Evolutionary conservation across 108 stramenopile genomes (phyloP), one percentile per base, ranked within the genome.

Genomic region (Conticribra guillardii): DNA sequence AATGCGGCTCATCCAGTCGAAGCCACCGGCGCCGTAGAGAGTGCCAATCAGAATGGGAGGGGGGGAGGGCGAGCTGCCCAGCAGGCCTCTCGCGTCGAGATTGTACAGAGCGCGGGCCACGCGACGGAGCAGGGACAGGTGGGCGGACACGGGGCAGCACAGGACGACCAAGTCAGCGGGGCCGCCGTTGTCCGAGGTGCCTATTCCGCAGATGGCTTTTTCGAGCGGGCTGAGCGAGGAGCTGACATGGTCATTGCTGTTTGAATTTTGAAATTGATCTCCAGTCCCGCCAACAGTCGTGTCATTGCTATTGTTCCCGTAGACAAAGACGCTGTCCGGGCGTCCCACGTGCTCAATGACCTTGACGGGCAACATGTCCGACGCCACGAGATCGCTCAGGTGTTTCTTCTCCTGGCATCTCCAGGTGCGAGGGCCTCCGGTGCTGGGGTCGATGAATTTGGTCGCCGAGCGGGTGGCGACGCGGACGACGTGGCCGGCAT

Each of bases 1-100:
- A 28, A 81, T 72, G 16, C 80, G 80, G 0, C 51, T 47, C 76
- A 77, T 76, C 80, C 80, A 81, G 34, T 81, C 80, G 33, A 81
- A 81, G 29, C 80, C 80, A 7, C 80, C 80, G 7, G 80, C 80
- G 18, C 75, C 80, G 46, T 81, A 81, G 3, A 81, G 32, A 1
- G 76, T 73, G 27, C 80, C 80, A 30, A 81, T 73, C 5, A 72
- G 24, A 14, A 81, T 60, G 16, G 80, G 80, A 14, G 70, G 64
- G 15, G 64, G 69, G 5, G 4, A 19, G 50, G 4, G 5, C 19
- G 50, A 22, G n/a, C 16, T 9, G 50, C 21, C 71, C 2, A 81
- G 64, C 0, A 78, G 51, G n/a, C 71, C 56, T 27, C 17, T 27
- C 3, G 62, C 31, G 49, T 81, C 71, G 18, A 81, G 80, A 45